Percentiles rank a stretch among this genome's conserved stretches.
phyloP scores from a whole-genome alignment of 768 basidiomycete species.

The Boletus subparvulus region DNA sequence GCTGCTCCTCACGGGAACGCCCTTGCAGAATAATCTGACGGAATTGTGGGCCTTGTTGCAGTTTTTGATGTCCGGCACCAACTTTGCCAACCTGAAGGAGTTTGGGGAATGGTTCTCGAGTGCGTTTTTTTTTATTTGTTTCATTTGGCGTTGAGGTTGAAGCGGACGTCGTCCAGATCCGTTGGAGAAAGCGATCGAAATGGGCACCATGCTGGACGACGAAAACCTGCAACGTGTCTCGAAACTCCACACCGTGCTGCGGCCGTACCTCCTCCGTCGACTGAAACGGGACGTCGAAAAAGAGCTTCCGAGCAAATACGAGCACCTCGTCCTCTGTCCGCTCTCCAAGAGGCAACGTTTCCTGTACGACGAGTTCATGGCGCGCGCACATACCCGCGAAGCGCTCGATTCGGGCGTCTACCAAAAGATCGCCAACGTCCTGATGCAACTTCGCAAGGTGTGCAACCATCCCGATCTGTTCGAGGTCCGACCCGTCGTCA shows the following conservation, averaged over 20 bases:
- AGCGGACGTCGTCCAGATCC: conserved; percentile 58
- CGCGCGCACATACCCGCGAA: conserved; percentile 76
- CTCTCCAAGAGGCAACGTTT: conserved; percentile 93
- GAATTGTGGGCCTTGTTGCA: conserved; percentile 95
- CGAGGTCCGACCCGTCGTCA: conserved; percentile 82
- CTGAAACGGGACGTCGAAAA: conserved; percentile 98
- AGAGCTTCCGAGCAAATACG: conserved; percentile 90
- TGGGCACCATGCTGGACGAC: conserved; percentile 71
- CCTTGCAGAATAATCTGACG: conserved; percentile 93
- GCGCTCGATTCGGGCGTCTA: conserved; percentile 84
- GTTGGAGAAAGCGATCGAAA: conserved; percentile 90
- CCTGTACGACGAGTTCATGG: conserved; percentile 96
- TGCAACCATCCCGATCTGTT: conserved; percentile 94
- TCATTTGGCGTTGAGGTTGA: background rate
- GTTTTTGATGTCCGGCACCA: conserved; percentile 86
- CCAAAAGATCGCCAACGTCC: conserved; percentile 87
- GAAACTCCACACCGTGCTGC: conserved; percentile 91
- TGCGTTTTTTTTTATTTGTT: conserved; percentile 39
- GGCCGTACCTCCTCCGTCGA: conserved; percentile 93
- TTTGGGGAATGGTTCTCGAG: conserved; percentile 98
- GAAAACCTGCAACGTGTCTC: conserved; percentile 82
- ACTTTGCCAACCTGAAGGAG: conserved; percentile 90
- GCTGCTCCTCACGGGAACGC: conserved; percentile 91
- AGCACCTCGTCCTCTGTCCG: conserved; percentile 85
- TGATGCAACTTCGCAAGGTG: conserved; percentile 98